These are phyloP conservation scores for Halophytophthora polymorphica DNA, from an alignment of 352 stramenopile species.

Conservation along the genomic window DNA sequence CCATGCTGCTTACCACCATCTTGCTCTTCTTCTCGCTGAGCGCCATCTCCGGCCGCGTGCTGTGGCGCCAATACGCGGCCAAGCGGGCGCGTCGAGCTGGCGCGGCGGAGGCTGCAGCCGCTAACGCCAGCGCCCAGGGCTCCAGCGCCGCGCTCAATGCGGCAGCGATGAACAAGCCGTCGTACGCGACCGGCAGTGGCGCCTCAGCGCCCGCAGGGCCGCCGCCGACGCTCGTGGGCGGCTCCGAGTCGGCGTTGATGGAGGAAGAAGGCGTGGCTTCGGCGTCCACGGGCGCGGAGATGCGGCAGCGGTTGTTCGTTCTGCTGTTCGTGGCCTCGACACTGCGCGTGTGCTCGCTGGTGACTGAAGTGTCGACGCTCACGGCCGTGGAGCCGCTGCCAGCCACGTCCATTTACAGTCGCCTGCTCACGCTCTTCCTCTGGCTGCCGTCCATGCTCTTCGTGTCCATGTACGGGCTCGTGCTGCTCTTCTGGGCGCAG, in stretches of 20 bases:
- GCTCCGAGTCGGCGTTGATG: conserved; percentile 39
- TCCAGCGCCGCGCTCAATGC: conserved; percentile 12
- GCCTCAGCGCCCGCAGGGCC: conserved; percentile 8
- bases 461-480: conserved; percentile 79
- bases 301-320: conserved; percentile 69
- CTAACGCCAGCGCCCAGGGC: background rate
- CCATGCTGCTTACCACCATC: conserved; percentile 52
- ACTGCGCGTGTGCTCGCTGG: conserved; percentile 56
- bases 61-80: conserved; percentile 43
- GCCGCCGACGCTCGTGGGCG: conserved; percentile 28
- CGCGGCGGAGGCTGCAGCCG: background rate
- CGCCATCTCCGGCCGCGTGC: conserved; percentile 46
- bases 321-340: conserved; percentile 69
- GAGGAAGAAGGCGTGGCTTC: conserved; percentile 50
- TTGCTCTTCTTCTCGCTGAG: conserved; percentile 61
- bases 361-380: conserved; percentile 59
- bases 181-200: conserved; percentile 11
- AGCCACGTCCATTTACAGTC: conserved; percentile 40
- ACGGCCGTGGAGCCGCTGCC: conserved; percentile 34
- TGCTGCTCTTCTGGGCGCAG: conserved; percentile 83
- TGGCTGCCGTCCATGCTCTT: conserved; percentile 83
- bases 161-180: conserved; percentile 12
- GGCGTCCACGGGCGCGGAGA: conserved; percentile 69
- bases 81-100: conserved; percentile 22
- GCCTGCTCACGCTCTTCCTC: conserved; percentile 58